phyloP scores from a whole-genome alignment of 345 rosid species.

The Litchi chinensis region DNA sequence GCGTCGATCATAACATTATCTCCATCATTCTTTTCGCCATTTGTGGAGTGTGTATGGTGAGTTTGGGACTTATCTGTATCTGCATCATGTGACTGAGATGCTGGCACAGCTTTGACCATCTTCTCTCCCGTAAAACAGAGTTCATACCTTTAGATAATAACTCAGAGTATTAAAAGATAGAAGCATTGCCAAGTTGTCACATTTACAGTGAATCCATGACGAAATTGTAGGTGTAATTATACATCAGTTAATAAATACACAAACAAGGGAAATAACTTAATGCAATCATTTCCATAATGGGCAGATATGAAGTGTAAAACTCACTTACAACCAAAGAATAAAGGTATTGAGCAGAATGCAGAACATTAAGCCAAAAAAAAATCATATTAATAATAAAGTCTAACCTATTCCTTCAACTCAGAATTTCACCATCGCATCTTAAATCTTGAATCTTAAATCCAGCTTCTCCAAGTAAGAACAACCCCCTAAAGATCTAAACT shows the following conservation, averaged over 20 bases:
- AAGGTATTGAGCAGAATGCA: background rate
- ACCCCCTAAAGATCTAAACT: background rate
- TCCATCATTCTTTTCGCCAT: conserved; percentile 72
- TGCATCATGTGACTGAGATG: conserved; percentile 55
- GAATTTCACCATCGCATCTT: background rate
- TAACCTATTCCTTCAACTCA: conserved; percentile 7
- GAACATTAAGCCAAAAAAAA: background rate
- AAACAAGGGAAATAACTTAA: background rate
- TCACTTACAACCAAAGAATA: background rate
- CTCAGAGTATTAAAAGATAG: conserved; percentile 13
- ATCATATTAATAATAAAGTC: background rate
- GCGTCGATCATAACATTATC: conserved; percentile 69
- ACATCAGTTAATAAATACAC: background rate
- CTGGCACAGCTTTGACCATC: conserved; percentile 57
- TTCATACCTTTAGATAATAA: conserved; percentile 64
- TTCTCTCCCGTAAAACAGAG: conserved; percentile 92
- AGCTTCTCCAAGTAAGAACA: background rate
- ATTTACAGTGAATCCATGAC: conserved; percentile 6
- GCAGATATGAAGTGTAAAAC: conserved; percentile 1
- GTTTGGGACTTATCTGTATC: conserved; percentile 70
- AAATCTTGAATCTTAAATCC: background rate
- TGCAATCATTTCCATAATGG: background rate
- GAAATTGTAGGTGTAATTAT: background rate
- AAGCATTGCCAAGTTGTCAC: conserved; percentile 3
- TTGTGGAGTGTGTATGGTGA: conserved; percentile 56